A percentile compares a stretch with the other conserved stretches of the same genome.
Evolutionary conservation across 768 basidiomycete species (phyloP).

Genomic region (Lenzites betulinus): DNA sequence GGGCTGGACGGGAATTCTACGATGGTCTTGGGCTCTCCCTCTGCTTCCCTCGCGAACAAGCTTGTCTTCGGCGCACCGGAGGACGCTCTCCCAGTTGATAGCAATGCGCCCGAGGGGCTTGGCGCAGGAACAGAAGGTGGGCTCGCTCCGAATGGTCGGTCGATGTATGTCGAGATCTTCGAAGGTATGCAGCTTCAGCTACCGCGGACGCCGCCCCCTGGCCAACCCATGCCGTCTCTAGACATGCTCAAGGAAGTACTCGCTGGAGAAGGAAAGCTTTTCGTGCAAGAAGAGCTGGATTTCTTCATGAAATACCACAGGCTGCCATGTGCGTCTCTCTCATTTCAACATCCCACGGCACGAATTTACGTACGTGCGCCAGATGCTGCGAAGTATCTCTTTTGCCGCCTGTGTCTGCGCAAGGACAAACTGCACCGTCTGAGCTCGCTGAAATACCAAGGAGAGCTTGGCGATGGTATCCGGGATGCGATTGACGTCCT

Average conservation of each 20-base stretch:
- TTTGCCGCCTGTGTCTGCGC: conserved; percentile 63
- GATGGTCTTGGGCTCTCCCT: conserved; percentile 18
- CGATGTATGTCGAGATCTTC: conserved; percentile 27
- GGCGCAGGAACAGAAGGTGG: not conserved
- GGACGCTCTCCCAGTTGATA: not conserved
- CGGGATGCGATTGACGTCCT: conserved; percentile 47
- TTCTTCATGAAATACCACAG: conserved; percentile 44
- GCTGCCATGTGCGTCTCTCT: conserved; percentile 50
- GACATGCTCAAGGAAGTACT: conserved; percentile 61
- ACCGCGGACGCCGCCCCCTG: not conserved
- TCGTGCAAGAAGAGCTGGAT: conserved; percentile 48
- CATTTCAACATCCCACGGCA: not conserved
- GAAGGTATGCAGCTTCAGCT: conserved; percentile 18
- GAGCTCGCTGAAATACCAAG: conserved; percentile 43
- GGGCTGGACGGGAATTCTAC: not conserved
- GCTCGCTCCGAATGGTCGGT: not conserved
- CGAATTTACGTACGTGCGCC: not conserved
- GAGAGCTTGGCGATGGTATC: conserved; percentile 45
- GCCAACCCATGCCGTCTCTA: conserved; percentile 23
- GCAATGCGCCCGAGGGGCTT: not conserved
- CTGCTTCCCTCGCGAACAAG: conserved; percentile 8
- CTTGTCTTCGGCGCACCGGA: conserved; percentile 12
- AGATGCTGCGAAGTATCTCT: conserved; percentile 51
- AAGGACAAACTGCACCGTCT: conserved; percentile 59
- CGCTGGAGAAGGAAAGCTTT: conserved; percentile 51